Base-by-base conservation (phyloP, 1,284 basidiomycete species). In the Rhodotorula sp. region DNA sequence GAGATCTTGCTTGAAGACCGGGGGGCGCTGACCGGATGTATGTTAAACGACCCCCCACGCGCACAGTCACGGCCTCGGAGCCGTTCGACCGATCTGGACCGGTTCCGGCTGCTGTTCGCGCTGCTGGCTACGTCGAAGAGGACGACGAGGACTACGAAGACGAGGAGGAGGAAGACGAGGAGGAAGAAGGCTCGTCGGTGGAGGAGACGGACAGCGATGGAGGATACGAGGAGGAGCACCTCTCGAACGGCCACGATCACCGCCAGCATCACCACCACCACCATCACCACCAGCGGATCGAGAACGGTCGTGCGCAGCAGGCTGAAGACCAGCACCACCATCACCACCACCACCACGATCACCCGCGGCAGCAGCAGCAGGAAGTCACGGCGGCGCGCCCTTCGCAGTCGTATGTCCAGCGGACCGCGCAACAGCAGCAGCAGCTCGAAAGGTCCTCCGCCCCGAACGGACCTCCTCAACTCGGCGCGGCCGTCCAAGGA, bases 71-170 rank as follows among this genome's bases (percentile, higher is more conserved):
- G 67, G 93, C 94, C 63, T 92, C 90, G 74, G 95, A 98, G 84
- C 87, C 89, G 80, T 92, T 98, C 84, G 93, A 97, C 83, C 85
- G 95, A 66, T 89, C 89, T 62, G 95, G 97, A 7, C 93, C 93
- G 16, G 91, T 99, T 26, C 91, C 91, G 57, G 93, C 93, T 34
- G 95, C 94, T 62, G 95, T 99, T 47, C 86, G 94, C 68, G 86
- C 88, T 31, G 93, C 87, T 2, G 95, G 95, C 49, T 97, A 93
- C 81, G 82, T 85, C 84, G 78, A 75, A 23, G 71, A 77, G 49
- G 89, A 88, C 71, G 89, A 90, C 3, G 89, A 88, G 3, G 80
- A 87, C 62, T 86, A 85, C 21, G 87, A 88, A 28, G 89, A 87
- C 64, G 83, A 88, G 38, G 91, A 91, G 77, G 90, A 88, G 71